These are phyloP conservation scores for Tubosaeta sp. DNA, from an alignment of 768 basidiomycete species.

Conservation along the genomic window DNA sequence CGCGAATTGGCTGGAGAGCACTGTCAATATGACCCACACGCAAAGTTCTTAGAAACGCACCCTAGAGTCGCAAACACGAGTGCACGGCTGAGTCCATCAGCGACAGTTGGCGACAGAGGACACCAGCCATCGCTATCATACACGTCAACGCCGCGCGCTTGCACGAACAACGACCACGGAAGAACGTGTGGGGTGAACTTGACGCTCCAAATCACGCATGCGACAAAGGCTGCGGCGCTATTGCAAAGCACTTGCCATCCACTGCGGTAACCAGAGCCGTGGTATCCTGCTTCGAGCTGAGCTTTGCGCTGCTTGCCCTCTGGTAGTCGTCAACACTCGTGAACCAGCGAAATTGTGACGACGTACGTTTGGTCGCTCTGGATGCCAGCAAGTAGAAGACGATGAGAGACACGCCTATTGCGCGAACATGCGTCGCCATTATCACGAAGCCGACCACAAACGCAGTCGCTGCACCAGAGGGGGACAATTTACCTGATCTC, in stretches of 20 bases:
- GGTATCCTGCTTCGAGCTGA: conserved; percentile 72
- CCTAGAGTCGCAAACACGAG: conserved; percentile 66
- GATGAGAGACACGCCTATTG: conserved; percentile 64
- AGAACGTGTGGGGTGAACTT: conserved; percentile 44
- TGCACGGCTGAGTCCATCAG: conserved; percentile 52
- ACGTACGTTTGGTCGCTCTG: conserved; percentile 76
- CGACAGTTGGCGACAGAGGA: conserved; percentile 43
- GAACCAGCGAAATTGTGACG: not conserved
- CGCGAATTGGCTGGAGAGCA: conserved; percentile 63
- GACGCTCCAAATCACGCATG: conserved; percentile 60
- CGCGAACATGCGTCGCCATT: conserved; percentile 61
- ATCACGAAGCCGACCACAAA: conserved; percentile 62
- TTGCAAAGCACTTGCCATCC: conserved; percentile 85
- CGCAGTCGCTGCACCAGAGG: conserved; percentile 72
- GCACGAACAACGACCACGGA: conserved; percentile 33
- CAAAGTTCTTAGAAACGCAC: conserved; percentile 33
- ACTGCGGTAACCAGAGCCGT: conserved; percentile 67
- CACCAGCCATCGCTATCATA: conserved; percentile 56
- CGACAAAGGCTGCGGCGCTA: conserved; percentile 59
- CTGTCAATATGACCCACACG: conserved; percentile 1
- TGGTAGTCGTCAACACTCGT: conserved; percentile 20
- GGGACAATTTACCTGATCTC: conserved; percentile 70
- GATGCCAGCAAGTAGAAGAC: conserved; percentile 79
- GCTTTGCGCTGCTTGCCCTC: conserved; percentile 76
- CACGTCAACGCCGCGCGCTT: conserved; percentile 8